These are phyloP conservation scores for Mycena metata DNA, from an alignment of 768 basidiomycete species.

Conservation along the genomic window DNA sequence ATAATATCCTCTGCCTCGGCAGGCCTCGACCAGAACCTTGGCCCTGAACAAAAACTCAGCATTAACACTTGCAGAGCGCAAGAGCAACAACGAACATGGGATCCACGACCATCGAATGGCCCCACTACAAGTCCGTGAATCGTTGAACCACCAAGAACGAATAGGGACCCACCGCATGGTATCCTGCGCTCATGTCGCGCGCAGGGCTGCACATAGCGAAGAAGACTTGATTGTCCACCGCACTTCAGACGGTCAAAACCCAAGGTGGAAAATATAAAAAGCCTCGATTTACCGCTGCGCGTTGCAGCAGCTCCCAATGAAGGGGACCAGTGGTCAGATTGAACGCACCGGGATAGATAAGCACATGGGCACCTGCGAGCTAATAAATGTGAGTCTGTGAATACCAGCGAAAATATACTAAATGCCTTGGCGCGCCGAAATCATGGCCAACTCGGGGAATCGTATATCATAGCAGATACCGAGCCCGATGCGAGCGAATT, in stretches of 20 bases:
- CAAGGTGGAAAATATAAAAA: background rate
- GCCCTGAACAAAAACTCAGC: constrained; percentile 65
- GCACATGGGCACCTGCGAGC: constrained; percentile 79
- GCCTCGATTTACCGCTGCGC: constrained; percentile 73
- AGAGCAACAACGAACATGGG: constrained; percentile 69
- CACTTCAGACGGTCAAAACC: constrained; percentile 59
- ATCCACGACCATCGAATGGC: constrained; percentile 92
- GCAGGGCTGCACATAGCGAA: constrained; percentile 97
- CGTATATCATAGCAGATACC: constrained; percentile 98
- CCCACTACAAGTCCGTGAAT: constrained; percentile 68
- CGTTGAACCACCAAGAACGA: background rate
- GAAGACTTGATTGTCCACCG: constrained; percentile 97
- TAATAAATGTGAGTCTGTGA: background rate
- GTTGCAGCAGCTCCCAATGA: constrained; percentile 95
- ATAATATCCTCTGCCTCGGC: constrained; percentile 84
- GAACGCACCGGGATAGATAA: constrained; percentile 96
- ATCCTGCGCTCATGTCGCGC: constrained; percentile 81
- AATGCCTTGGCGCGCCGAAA: constrained; percentile 86
- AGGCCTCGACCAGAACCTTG: constrained; percentile 77
- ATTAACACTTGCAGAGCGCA: background rate
- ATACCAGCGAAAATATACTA: background rate
- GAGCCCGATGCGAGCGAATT: constrained; percentile 96
- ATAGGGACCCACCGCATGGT: constrained; percentile 81
- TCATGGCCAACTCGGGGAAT: constrained; percentile 95
- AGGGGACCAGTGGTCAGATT: constrained; percentile 95